Percentiles rank a stretch among this genome's conserved stretches.
Evolutionary conservation across 495 filamentous ascomycete species (phyloP).

Genomic region (Aspergillus kassunensis): DNA sequence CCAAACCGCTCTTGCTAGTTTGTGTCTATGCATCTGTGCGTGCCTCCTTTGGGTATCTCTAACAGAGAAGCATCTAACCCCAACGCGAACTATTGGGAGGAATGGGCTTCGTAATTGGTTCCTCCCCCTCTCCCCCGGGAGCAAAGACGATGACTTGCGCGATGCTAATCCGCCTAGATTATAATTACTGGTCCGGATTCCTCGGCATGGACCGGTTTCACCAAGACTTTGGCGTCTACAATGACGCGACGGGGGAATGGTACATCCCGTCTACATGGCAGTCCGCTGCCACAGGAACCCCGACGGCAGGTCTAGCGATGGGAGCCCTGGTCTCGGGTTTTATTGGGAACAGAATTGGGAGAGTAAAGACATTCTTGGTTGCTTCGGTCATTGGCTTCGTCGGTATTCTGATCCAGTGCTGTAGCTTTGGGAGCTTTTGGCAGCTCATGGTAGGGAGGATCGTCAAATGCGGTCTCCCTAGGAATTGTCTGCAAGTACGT

Average conservation of each 20-base stretch:
- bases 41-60: not conserved
- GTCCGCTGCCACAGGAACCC: not conserved
- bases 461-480: not conserved
- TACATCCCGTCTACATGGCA: not conserved
- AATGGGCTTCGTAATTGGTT: not conserved
- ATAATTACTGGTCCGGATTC: not conserved
- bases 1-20: not conserved
- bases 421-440: not conserved
- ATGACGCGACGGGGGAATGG: not conserved
- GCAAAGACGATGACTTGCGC: no score
- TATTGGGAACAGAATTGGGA: not conserved
- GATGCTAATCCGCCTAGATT: not conserved
- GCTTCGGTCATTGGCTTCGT: not conserved
- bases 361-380: not conserved
- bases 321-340: not conserved
- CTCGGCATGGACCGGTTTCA: not conserved
- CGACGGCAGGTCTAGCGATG: not conserved
- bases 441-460: not conserved
- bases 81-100: not conserved
- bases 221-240: not conserved
- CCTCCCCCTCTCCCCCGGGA: no score
- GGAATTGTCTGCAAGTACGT: not conserved
- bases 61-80: not conserved
- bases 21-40: not conserved
- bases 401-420: not conserved